Evolutionary conservation across 345 rosid species (phyloP).

Genomic region (Brassica cretica): DNA sequence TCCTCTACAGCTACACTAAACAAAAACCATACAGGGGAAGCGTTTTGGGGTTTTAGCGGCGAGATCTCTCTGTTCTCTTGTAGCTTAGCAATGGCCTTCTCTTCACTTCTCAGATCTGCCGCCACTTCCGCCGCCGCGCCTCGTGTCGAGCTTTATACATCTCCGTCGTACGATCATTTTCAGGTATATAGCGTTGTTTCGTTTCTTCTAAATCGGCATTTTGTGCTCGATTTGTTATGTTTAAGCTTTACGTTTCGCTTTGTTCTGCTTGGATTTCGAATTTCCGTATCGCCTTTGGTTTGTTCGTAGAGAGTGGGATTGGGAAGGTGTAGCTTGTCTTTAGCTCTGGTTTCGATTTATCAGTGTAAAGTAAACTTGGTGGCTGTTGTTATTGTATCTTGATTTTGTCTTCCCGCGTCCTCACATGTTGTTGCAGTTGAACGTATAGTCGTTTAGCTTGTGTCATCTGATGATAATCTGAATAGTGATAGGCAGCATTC

Average conservation of each 20-base stretch:
- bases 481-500: constrained; percentile 7
- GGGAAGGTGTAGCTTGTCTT: not conserved
- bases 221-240: not conserved
- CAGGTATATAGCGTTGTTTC: constrained; percentile 44
- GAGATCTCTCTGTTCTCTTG: constrained; percentile 9
- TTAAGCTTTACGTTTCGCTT: constrained; percentile 7
- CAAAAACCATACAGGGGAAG: constrained; percentile 9
- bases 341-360: not conserved
- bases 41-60: constrained; percentile 7
- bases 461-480: not conserved
- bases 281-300: too few species aligned
- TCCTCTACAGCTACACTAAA: not conserved
- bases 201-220: not conserved
- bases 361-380: not conserved
- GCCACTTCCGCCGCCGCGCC: constrained; percentile 43
- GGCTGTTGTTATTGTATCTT: not conserved
- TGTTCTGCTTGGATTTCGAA: not conserved
- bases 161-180: constrained; percentile 44
- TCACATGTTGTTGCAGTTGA: not conserved
- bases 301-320: not conserved
- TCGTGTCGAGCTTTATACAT: constrained; percentile 41
- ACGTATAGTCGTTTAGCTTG: constrained; percentile 6
- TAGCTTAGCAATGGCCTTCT: constrained; percentile 53
- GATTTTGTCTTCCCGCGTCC: not conserved
- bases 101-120: constrained; percentile 64